Conservation (phyloP, 148 eudicot species). For the Polygonum maritimum region DNA sequence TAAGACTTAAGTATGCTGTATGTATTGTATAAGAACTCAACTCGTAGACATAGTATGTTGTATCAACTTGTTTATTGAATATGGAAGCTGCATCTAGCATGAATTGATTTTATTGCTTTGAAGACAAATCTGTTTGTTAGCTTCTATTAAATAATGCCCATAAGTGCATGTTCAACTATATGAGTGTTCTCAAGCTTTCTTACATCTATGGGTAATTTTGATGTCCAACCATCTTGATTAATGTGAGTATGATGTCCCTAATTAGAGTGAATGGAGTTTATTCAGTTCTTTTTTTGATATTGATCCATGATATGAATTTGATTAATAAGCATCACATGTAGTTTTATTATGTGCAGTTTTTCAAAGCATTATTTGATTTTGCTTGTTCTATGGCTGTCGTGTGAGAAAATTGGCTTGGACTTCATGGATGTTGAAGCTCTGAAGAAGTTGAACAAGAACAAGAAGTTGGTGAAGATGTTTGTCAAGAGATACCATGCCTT, state of each 20-base stretch:
- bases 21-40: no score
- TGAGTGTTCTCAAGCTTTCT: not conserved
- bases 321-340: not conserved
- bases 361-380: not conserved
- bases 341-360: not conserved
- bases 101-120: not conserved
- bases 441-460: conserved; percentile 13
- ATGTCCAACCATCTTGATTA: not conserved
- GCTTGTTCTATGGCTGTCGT: not conserved
- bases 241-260: not conserved
- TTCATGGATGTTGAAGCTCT: conserved; percentile 13
- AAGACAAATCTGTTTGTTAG: not conserved
- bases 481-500: conserved; percentile 11
- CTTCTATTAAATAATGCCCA: no score
- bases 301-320: not conserved
- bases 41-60: not conserved
- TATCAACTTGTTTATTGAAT: no score
- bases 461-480: conserved; percentile 10
- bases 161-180: no score
- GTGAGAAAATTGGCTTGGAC: conserved; percentile 10
- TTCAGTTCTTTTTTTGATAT: not conserved
- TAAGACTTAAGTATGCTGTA: not conserved
- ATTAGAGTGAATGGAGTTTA: not conserved
- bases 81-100: not conserved
- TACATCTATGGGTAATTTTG: not conserved